These are phyloP conservation scores for Picochlorum sp. DNA, from an alignment of 139 green algal genomes.

Conservation along the genomic window DNA sequence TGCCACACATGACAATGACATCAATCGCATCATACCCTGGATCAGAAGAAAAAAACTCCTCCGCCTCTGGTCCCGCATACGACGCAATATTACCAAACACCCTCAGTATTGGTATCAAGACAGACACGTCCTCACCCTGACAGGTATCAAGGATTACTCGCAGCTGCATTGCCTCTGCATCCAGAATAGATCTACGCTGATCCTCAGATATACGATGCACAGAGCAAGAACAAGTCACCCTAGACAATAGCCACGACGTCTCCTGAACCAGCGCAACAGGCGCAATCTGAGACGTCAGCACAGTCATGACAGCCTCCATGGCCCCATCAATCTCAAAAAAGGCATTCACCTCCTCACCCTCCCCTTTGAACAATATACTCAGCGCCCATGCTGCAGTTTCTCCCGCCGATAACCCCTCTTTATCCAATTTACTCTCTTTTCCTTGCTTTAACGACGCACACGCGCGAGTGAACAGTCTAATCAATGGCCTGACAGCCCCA, in stretches of 20 bases:
- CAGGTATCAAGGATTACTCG: no score
- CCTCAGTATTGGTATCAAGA: no score
- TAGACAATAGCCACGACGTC: slow-evolving; percentile 32
- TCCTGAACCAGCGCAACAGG: slow-evolving; percentile 23
- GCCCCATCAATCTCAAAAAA: slow-evolving; percentile 16
- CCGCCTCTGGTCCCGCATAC: neutral
- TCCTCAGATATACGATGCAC: neutral
- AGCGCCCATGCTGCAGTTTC: slow-evolving; percentile 43
- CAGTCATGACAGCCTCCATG: slow-evolving; percentile 9
- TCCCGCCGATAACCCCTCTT: slow-evolving; percentile 14
- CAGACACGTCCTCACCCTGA: no score
- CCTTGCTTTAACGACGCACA: neutral
- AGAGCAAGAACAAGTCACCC: slow-evolving; percentile 9
- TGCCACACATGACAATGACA: neutral
- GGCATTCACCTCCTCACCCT: slow-evolving; percentile 13
- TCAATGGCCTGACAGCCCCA: slow-evolving; percentile 25
- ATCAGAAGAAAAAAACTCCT: neutral
- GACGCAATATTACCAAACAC: no score
- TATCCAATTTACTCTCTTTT: neutral
- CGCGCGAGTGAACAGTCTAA: slow-evolving; percentile 11
- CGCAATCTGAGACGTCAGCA: slow-evolving; percentile 1
- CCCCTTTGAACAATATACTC: slow-evolving; percentile 25
- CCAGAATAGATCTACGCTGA: no score
- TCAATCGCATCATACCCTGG: neutral
- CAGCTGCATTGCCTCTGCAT: no score